A percentile compares a stretch with the other conserved stretches of the same genome.
These are phyloP conservation scores for Aspergillus ustus DNA, from an alignment of 2,329 filamentous ascomycete genomes.

Conservation along the genomic window DNA sequence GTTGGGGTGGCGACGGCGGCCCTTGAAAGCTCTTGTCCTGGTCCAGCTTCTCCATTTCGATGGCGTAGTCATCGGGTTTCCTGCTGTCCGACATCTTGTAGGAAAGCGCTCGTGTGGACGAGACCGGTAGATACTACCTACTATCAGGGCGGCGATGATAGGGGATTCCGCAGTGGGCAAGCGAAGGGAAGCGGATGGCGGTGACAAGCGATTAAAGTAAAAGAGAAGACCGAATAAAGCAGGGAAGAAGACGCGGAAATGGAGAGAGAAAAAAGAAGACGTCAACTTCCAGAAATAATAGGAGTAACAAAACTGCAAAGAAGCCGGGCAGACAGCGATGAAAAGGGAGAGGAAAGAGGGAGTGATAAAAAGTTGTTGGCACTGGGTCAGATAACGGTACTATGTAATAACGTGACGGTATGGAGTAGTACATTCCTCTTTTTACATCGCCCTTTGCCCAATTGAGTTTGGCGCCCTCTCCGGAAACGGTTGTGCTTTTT, in stretches of 20 bases:
- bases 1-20: constrained; percentile 43
- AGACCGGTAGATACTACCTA: neutral
- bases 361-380: constrained; percentile 13
- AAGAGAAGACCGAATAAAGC: constrained; percentile 1
- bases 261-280: neutral
- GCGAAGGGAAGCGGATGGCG: neutral
- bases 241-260: constrained; percentile 1
- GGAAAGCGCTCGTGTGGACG: constrained; percentile 13
- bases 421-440: neutral
- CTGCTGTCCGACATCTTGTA: constrained; percentile 82
- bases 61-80: constrained; percentile 76
- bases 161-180: constrained; percentile 4
- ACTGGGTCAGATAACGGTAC: neutral
- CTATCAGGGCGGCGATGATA: constrained; percentile 3
- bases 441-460: neutral
- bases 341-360: constrained; percentile 13
- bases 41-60: constrained; percentile 69
- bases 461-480: constrained; percentile 9
- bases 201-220: neutral
- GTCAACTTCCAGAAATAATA: neutral
- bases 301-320: constrained; percentile 5
- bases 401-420: constrained; percentile 1
- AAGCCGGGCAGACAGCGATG: constrained; percentile 4
- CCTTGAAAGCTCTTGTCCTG: constrained; percentile 54
- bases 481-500: constrained; percentile 15